A percentile compares a stretch with the other conserved stretches of the same genome.
phyloP scores from a whole-genome alignment of 805 yeast species.

The Pichia occidentalis region DNA sequence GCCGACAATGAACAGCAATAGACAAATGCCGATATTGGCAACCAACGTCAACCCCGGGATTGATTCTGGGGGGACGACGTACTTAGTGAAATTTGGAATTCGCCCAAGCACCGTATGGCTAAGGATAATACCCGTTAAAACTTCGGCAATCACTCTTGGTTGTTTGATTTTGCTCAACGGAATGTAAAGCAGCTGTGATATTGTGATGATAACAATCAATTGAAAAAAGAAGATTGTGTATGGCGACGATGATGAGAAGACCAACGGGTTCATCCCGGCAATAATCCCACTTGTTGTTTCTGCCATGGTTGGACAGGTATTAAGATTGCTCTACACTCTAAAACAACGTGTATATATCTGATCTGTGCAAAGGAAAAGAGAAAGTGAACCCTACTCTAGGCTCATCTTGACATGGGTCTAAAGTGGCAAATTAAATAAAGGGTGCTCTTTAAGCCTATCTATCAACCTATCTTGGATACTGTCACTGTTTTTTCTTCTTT shows the following conservation, averaged over 20 bases:
- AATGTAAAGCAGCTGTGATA: constrained; percentile 54
- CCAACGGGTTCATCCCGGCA: constrained; percentile 66
- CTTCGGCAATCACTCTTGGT: constrained; percentile 80
- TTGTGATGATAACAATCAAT: constrained; percentile 49
- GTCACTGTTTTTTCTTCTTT: too few relatives aligned
- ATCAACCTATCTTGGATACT: too few relatives aligned
- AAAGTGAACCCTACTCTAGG: too few relatives aligned
- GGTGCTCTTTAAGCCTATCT: too few relatives aligned
- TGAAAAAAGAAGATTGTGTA: constrained; percentile 67
- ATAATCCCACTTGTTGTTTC: constrained; percentile 44
- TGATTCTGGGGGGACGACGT: constrained; percentile 59
- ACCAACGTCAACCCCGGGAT: constrained; percentile 58
- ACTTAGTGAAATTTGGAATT: constrained; percentile 57
- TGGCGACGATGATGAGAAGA: constrained; percentile 51
- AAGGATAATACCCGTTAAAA: constrained; percentile 64
- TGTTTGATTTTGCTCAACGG: constrained; percentile 60
- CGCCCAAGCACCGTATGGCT: constrained; percentile 75
- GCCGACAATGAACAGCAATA: constrained; percentile 71
- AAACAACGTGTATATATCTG: too few relatives aligned
- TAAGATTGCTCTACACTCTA: too few relatives aligned
- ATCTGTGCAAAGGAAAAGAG: too few relatives aligned
- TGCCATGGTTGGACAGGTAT: too few relatives aligned
- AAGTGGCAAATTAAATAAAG: too few relatives aligned
- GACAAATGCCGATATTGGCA: constrained; percentile 69
- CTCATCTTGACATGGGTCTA: too few relatives aligned